A percentile compares a stretch with the other conserved stretches of the same genome.
Conservation (phyloP, 768 basidiomycete species). For the Amanita rimosa region DNA sequence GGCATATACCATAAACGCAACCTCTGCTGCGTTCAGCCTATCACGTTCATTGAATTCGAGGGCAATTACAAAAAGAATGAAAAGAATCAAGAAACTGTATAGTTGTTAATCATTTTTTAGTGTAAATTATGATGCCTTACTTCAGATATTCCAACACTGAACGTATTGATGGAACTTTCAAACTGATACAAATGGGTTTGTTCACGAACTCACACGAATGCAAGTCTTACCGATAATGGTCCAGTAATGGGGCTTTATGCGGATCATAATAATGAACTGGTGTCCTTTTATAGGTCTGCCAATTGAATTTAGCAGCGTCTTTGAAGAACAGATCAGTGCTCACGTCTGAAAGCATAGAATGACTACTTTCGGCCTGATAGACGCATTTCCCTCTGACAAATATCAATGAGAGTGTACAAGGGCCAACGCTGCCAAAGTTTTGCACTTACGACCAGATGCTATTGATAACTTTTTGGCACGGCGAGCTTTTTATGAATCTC, state of each 20-base stretch:
- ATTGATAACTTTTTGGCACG: conserved; percentile 86
- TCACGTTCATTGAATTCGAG: conserved; percentile 63
- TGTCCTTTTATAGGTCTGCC: conserved; percentile 83
- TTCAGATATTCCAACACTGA: conserved; percentile 85
- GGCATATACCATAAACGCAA: conserved; percentile 67
- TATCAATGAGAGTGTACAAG: conserved; percentile 7
- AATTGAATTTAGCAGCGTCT: not conserved
- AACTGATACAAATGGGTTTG: conserved; percentile 24
- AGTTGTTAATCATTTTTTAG: conserved; percentile 3
- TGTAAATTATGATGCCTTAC: conserved; percentile 24
- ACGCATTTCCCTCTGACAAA: conserved; percentile 73
- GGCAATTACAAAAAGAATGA: conserved; percentile 67
- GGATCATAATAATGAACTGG: conserved; percentile 94
- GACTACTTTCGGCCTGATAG: conserved; percentile 79
- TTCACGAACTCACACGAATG: not conserved
- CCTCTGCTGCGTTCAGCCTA: conserved; percentile 54
- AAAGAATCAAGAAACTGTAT: conserved; percentile 65
- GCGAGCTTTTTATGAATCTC: conserved; percentile 78
- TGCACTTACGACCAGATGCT: conserved; percentile 60
- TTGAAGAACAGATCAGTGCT: conserved; percentile 10
- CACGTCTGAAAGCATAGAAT: conserved; percentile 86
- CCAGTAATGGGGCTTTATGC: conserved; percentile 84
- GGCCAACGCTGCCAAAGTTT: not conserved
- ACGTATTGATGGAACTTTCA: conserved; percentile 90
- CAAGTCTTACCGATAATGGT: conserved; percentile 74